Conservation (phyloP, 805 yeast genomes). For the Debaryomyces prosopidis region DNA sequence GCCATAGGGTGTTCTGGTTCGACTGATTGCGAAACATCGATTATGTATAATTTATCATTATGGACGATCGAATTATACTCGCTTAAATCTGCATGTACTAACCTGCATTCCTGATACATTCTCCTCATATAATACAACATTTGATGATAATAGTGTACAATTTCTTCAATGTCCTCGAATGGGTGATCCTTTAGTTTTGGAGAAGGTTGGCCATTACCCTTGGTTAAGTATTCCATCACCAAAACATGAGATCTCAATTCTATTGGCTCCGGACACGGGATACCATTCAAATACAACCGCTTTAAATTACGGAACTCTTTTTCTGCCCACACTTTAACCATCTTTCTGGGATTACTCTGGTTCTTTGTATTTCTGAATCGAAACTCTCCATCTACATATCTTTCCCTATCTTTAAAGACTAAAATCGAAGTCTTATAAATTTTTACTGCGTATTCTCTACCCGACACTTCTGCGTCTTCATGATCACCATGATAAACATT, state of each 20-base stretch:
- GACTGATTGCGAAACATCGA: constrained; percentile 96
- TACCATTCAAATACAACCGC: constrained; percentile 72
- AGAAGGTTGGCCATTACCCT: constrained; percentile 84
- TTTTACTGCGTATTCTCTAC: constrained; percentile 79
- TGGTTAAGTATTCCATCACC: constrained; percentile 87
- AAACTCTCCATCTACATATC: constrained; percentile 95
- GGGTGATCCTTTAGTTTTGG: constrained; percentile 87
- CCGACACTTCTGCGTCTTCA: constrained; percentile 56
- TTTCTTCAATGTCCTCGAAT: constrained; percentile 65
- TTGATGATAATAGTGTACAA: constrained; percentile 68
- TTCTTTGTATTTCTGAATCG: constrained; percentile 83
- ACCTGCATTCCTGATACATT: constrained; percentile 81
- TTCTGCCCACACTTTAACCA: constrained; percentile 99
- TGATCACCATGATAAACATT: constrained; percentile 79
- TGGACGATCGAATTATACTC: constrained; percentile 94
- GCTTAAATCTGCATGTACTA: constrained; percentile 95
- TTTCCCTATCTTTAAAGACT: constrained; percentile 94
- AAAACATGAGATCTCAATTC: constrained; percentile 87
- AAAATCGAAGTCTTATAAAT: constrained; percentile 94
- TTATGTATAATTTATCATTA: constrained; percentile 71
- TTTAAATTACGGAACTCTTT: constrained; percentile 93
- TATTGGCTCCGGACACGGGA: constrained; percentile 92
- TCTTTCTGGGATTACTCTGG: constrained; percentile 91
- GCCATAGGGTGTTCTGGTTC: constrained; percentile 99
- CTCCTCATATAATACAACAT: constrained; percentile 83